Conservation (phyloP, 352 stramenopile species). For the Phytopythium mirpurense region DNA sequence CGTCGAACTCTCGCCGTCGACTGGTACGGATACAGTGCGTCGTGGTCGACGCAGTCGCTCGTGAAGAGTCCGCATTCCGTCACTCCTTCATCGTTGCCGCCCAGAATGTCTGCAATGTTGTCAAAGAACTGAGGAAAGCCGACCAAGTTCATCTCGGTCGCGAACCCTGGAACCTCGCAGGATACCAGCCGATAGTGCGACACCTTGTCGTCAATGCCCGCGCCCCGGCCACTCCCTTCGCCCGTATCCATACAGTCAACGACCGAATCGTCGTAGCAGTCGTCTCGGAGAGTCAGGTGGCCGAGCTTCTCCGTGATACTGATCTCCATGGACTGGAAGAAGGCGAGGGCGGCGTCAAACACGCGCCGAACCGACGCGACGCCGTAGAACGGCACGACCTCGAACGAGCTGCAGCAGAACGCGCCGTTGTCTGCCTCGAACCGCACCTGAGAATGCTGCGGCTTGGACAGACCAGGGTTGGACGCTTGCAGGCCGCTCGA, state of each 20-base stretch:
- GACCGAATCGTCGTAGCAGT: conserved; percentile 15
- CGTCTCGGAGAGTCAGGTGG: conserved; percentile 42
- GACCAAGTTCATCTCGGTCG: conserved; percentile 14
- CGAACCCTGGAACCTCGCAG: conserved; percentile 14
- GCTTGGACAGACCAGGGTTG: not conserved
- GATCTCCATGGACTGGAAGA: conserved; percentile 54
- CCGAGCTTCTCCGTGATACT: conserved; percentile 43
- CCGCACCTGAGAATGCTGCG: conserved; percentile 5
- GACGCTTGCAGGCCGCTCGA: not conserved
- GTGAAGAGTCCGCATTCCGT: conserved; percentile 16
- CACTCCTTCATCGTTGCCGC: conserved; percentile 1
- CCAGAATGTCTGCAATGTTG: conserved; percentile 6
- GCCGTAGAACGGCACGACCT: conserved; percentile 37
- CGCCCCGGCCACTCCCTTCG: too few species aligned
- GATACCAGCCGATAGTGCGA: conserved; percentile 44
- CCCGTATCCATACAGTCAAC: too few species aligned
- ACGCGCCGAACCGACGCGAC: conserved; percentile 40
- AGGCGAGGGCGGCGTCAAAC: conserved; percentile 41
- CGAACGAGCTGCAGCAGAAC: conserved; percentile 27
- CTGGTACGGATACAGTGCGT: conserved; percentile 41
- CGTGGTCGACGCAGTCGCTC: conserved; percentile 36
- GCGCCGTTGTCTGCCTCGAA: conserved; percentile 20
- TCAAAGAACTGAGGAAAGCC: conserved; percentile 23
- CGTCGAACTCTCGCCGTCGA: conserved; percentile 23
- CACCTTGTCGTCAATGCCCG: conserved; percentile 20